Conservation (phyloP, 768 basidiomycete species). For the Suillus weaverae region DNA sequence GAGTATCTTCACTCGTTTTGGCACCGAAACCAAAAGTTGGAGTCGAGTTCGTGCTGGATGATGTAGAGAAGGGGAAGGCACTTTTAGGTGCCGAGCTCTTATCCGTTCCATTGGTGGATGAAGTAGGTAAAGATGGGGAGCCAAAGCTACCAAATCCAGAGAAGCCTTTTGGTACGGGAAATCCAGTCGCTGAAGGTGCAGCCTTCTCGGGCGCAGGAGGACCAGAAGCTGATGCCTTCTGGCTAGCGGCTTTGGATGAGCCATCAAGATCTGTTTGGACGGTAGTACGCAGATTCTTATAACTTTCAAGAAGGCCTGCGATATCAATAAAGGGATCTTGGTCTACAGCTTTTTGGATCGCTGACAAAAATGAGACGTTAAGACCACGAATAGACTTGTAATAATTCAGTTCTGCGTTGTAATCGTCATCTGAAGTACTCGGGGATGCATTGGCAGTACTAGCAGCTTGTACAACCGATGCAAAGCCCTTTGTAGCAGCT, state of each 20-base stretch:
- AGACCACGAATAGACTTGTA: slow-evolving; percentile 73
- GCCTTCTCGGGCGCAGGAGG: slow-evolving; percentile 18
- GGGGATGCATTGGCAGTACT: slow-evolving; percentile 36
- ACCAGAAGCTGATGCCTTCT: slow-evolving; percentile 10
- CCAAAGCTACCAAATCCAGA: slow-evolving; percentile 37
- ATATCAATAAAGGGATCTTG: slow-evolving; percentile 73
- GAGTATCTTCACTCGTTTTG: slow-evolving; percentile 20
- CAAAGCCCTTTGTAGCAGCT: slow-evolving; percentile 10
- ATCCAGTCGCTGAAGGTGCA: slow-evolving; percentile 9
- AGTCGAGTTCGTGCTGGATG: slow-evolving; percentile 9
- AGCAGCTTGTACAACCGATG: slow-evolving; percentile 13
- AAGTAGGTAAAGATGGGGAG: slow-evolving; percentile 18
- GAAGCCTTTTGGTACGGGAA: slow-evolving; percentile 40
- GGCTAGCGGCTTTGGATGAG: slow-evolving; percentile 20
- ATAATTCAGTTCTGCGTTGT: slow-evolving; percentile 48
- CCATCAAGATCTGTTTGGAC: slow-evolving; percentile 58
- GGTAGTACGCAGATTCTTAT: slow-evolving; percentile 53
- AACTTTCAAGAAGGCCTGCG: slow-evolving; percentile 53
- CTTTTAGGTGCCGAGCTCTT: slow-evolving; percentile 29
- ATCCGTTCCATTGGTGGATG: slow-evolving; percentile 12
- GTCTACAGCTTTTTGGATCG: slow-evolving; percentile 57
- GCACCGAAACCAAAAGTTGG: slow-evolving; percentile 17
- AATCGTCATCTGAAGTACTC: slow-evolving; percentile 27
- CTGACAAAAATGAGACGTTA: slow-evolving; percentile 64
- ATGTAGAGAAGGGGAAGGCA: slow-evolving; percentile 15